phyloP scores from a whole-genome alignment of 768 basidiomycete genomes.

The Collybia sordida region DNA sequence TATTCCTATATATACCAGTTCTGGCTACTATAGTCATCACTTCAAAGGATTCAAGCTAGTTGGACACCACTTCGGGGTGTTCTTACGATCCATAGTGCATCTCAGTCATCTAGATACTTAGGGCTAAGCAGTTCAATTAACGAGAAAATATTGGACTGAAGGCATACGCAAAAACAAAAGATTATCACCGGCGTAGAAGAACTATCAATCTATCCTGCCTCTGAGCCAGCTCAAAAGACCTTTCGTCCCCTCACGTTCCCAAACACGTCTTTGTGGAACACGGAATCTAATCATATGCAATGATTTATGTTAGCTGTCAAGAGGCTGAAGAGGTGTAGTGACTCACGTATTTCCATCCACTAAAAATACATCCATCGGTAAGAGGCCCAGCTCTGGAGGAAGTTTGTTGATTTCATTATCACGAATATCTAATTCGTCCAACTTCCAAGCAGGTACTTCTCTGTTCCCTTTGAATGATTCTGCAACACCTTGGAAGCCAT shows the following conservation, averaged over 20 bases:
- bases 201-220: conserved; percentile 59
- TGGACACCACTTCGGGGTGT: no score
- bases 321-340: not conserved
- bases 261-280: conserved; percentile 75
- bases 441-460: conserved; percentile 63
- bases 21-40: no score
- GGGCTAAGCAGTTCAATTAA: no score
- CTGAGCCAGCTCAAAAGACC: conserved; percentile 78
- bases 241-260: conserved; percentile 87
- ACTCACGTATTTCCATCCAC: conserved; percentile 86
- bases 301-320: conserved; percentile 1
- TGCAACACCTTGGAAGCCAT: conserved; percentile 63
- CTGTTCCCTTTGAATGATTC: conserved; percentile 64
- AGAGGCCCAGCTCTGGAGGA: conserved; percentile 66
- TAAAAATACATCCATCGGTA: conserved; percentile 78
- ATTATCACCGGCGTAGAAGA: no score
- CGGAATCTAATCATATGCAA: conserved; percentile 56
- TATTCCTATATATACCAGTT: no score
- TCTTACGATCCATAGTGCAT: no score
- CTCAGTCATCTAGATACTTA: no score
- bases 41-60: no score
- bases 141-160: no score
- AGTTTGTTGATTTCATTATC: conserved; percentile 79
- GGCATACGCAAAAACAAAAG: no score
- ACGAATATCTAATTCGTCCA: conserved; percentile 81